Evolutionary conservation across 345 rosid genomes (phyloP).

Genomic region (Eutrema japonicum): DNA sequence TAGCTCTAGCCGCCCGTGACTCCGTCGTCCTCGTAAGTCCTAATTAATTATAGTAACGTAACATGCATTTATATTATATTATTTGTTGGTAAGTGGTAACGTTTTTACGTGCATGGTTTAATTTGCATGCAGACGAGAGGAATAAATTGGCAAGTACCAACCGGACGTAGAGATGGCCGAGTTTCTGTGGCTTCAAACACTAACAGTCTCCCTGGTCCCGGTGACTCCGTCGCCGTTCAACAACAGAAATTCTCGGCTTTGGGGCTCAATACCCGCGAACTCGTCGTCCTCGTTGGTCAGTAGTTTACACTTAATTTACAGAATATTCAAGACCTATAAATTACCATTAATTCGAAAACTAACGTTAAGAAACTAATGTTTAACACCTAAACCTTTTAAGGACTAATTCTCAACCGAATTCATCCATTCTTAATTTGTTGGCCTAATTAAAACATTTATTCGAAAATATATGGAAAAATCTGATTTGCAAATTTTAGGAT

Average conservation of each 20-base stretch:
- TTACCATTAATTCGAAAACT: not conserved
- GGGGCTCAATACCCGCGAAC: constrained; percentile 53
- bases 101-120: constrained; percentile 36
- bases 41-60: not conserved
- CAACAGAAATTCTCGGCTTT: constrained; percentile 48
- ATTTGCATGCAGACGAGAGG: constrained; percentile 52
- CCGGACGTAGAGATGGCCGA: constrained; percentile 56
- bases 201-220: constrained; percentile 46
- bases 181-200: constrained; percentile 48
- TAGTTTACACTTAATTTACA: not conserved
- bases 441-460: not conserved
- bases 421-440: not conserved
- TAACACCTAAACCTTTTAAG: not conserved
- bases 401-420: not conserved
- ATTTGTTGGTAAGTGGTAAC: constrained; percentile 7
- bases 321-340: constrained; percentile 2
- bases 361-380: not conserved
- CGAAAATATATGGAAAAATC: not conserved
- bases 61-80: constrained; percentile 12
- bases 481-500: not conserved
- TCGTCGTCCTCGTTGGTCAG: constrained; percentile 57
- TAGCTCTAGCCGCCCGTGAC: constrained; percentile 60
- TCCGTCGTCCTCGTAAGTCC: constrained; percentile 48
- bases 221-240: constrained; percentile 52
- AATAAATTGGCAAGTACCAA: constrained; percentile 56